Base-by-base conservation (phyloP, 768 basidiomycete genomes). In the Trichaptum fuscoviolaceum region DNA sequence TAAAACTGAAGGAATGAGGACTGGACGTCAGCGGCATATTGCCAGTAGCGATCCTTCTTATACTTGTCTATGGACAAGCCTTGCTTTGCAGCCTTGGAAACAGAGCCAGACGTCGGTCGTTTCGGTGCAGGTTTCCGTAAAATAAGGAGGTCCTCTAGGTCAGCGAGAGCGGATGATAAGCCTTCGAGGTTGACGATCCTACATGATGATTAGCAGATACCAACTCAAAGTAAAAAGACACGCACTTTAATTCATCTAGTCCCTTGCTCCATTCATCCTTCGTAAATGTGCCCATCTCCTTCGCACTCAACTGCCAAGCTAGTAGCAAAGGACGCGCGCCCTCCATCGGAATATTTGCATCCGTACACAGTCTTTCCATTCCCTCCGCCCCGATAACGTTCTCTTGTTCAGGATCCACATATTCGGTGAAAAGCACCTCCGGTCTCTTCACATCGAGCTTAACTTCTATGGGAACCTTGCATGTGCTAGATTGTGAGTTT, bases 261-360 rank as follows among this genome's bases (percentile, higher is more conserved):
- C 86, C 89, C 66, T 80, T 79, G n/a, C 79, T 74, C 92, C 92
- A 94, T 71, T 91, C 90, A 8, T 84, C 80, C 75, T 81, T 84
- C 58, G 83, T 82, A 61, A 94, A 79, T 70, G 87, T 90, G 34
- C 82, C 90, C 87, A 94, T 88, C 72, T 92, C 90, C 66, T 81
- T 79, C 10, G 89, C 83, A 60, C 83, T 79, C 65, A 91, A 75
- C 70, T 90, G 88, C 92, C 92, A 94, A 25, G 90, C 85, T 17
- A 93, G 78, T 20, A 93, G 80, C 64, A 94, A 79, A 23, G 91
- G 89, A 68, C 85, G 76, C 7, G 88, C 80, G 34, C 91, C 90
- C 23, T 93, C 92, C 75, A 95, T 77, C 0, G 90, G 80, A 60
- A 93, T 83, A n/a, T 84, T 78, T 15, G 87, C 85, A 68, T 93